phyloP scores from a whole-genome alignment of 2,329 filamentous ascomycete species.

The Colletotrichum australisinense region DNA sequence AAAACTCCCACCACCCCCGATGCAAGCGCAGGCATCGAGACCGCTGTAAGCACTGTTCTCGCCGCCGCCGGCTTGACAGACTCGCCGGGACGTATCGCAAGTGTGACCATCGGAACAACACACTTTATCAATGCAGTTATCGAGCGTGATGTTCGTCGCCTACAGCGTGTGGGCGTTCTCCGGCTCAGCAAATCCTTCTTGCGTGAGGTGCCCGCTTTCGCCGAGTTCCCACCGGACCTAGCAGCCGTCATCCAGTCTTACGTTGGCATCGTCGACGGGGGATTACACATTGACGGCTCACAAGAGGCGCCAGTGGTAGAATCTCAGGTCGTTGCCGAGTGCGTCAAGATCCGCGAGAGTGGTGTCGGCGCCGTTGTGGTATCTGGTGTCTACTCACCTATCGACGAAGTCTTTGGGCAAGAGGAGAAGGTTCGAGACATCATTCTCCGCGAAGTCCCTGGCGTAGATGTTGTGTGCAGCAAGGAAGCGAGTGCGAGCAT shows the following conservation, averaged over 20 bases:
- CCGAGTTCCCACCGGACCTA: conserved; percentile 65
- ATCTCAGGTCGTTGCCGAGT: conserved; percentile 42
- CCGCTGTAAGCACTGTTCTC: conserved; percentile 58
- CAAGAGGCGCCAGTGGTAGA: conserved; percentile 54
- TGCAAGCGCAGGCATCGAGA: conserved; percentile 58
- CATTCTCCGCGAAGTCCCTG: conserved; percentile 52
- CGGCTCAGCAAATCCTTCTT: conserved; percentile 66
- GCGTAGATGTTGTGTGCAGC: conserved; percentile 60
- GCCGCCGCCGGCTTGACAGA: conserved; percentile 44
- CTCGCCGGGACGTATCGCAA: conserved; percentile 50
- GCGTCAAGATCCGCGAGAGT: conserved; percentile 51
- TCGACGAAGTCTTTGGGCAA: conserved; percentile 57
- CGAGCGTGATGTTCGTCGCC: conserved; percentile 59
- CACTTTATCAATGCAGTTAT: conserved; percentile 71
- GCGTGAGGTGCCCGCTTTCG: conserved; percentile 60
- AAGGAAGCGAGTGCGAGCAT: conserved; percentile 62
- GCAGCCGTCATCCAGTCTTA: conserved; percentile 58
- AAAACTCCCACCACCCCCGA: conserved; percentile 62
- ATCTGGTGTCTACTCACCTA: conserved; percentile 63
- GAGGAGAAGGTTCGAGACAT: conserved; percentile 60
- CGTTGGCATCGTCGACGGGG: conserved; percentile 58
- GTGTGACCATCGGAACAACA: conserved; percentile 65
- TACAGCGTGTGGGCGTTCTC: conserved; percentile 64
- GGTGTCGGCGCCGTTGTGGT: conserved; percentile 61
- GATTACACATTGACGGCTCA: conserved; percentile 62